Percentiles rank a stretch among this genome's conserved stretches.
phyloP scores from a whole-genome alignment of 257 asterid species.

The Scutellaria barbata region DNA sequence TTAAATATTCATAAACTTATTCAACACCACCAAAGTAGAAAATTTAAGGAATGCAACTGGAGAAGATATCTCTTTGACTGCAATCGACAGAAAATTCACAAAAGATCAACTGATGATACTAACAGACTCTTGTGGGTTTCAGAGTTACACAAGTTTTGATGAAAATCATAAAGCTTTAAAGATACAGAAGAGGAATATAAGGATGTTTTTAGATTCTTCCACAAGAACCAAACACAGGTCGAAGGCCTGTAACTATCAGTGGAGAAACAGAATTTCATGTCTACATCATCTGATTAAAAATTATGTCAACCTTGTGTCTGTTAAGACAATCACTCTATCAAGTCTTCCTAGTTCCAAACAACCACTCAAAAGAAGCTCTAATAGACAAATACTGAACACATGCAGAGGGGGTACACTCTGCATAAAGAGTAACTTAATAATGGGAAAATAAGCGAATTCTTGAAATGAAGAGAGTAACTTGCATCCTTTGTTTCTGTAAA shows the following conservation, averaged over 20 bases:
- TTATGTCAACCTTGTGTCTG: too few relatives aligned
- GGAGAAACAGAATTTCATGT: too few relatives aligned
- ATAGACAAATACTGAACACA: too few relatives aligned
- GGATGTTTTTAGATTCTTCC: neutral
- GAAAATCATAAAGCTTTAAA: slow-evolving; percentile 4
- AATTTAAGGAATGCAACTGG: neutral
- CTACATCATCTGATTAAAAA: too few relatives aligned
- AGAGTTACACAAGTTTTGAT: neutral
- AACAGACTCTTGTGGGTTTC: neutral
- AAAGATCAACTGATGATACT: neutral
- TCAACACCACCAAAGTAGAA: neutral
- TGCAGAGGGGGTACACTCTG: too few relatives aligned
- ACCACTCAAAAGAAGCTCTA: too few relatives aligned
- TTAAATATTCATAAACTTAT: neutral
- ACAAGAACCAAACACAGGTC: too few relatives aligned
- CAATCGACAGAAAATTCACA: neutral
- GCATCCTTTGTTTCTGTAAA: neutral
- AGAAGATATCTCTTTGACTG: neutral
- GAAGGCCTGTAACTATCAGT: too few relatives aligned
- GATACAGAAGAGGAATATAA: neutral
- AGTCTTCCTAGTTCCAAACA: too few relatives aligned
- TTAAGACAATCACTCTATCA: too few relatives aligned
- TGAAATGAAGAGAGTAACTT: neutral
- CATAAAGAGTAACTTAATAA: too few relatives aligned
- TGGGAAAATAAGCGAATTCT: neutral